phyloP scores from a whole-genome alignment of 192 early-diverging fungal genomes.

The Entomortierella beljakovae region DNA sequence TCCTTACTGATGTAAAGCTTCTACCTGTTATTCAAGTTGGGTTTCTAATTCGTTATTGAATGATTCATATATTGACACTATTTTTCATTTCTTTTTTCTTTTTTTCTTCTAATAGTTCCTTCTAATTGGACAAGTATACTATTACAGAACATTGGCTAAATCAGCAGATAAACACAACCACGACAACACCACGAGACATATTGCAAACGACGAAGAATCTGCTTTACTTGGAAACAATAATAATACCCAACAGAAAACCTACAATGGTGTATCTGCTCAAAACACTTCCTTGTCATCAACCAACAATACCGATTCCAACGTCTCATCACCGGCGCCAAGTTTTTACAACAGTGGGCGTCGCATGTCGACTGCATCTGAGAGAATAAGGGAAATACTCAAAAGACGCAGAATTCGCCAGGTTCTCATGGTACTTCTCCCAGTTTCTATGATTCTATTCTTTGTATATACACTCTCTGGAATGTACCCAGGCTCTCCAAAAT shows the following conservation, averaged over 20 bases:
- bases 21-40: not conserved
- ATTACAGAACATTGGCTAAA: slow-evolving; percentile 17
- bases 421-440: slow-evolving; percentile 6
- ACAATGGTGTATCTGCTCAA: too few species aligned
- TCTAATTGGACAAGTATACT: slow-evolving; percentile 32
- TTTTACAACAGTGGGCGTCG: not conserved
- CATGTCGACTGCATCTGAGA: not conserved
- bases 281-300: too few species aligned
- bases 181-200: not conserved
- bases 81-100: slow-evolving; percentile 1
- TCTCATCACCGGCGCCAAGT: not conserved
- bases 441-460: slow-evolving; percentile 11
- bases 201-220: not conserved
- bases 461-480: slow-evolving; percentile 19
- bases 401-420: slow-evolving; percentile 9
- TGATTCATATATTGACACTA: not conserved
- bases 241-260: not conserved
- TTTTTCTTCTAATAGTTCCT: slow-evolving; percentile 5
- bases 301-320: not conserved
- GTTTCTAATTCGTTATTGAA: not conserved
- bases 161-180: not conserved
- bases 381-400: not conserved
- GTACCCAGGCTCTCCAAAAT: slow-evolving; percentile 7
- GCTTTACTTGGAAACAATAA: not conserved
- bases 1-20: slow-evolving; percentile 34